Evolutionary conservation across 2,329 filamentous ascomycete species (phyloP).

Genomic region (Sporothrix phasma): DNA sequence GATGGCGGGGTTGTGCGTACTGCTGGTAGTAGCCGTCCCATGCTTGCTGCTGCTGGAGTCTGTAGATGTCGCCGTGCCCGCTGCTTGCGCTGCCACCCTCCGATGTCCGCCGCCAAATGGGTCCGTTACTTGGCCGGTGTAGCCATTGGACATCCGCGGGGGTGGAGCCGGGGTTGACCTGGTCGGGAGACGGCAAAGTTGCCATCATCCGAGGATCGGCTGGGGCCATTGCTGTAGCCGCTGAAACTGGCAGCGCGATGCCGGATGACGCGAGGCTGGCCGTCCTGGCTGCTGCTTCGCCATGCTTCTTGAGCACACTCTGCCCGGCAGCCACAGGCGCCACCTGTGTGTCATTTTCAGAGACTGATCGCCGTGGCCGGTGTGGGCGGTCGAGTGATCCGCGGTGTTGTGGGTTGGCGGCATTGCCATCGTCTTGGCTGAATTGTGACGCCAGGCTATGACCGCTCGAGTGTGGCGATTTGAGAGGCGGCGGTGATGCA

Average conservation of each 20-base stretch:
- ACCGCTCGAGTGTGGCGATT: background rate
- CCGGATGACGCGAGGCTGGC: conserved; percentile 19
- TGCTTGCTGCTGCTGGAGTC: conserved; percentile 20
- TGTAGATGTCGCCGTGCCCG: conserved; percentile 14
- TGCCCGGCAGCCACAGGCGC: background rate
- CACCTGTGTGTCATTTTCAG: background rate
- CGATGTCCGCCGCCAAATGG: conserved; percentile 10
- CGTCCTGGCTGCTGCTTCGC: background rate
- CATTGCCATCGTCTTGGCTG: conserved; percentile 18
- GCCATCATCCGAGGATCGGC: conserved; percentile 17
- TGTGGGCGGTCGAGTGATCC: conserved; percentile 18
- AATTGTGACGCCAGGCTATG: conserved; percentile 25
- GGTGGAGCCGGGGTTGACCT: background rate
- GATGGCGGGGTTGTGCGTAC: conserved; percentile 26
- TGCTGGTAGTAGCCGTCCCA: conserved; percentile 28
- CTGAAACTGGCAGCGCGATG: conserved; percentile 30
- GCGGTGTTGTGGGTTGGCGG: conserved; percentile 19
- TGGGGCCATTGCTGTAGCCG: conserved; percentile 19
- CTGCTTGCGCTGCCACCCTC: conserved; percentile 9
- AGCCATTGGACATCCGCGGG: conserved; percentile 12
- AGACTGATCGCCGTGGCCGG: background rate
- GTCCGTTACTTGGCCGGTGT: conserved; percentile 15
- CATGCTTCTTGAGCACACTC: background rate
- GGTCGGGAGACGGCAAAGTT: conserved; percentile 10
- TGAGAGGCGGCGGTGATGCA: conserved; percentile 1